These are phyloP conservation scores for Sanghuangporus sanghuang DNA, from an alignment of 1,284 basidiomycete genomes.

Conservation along the genomic window DNA sequence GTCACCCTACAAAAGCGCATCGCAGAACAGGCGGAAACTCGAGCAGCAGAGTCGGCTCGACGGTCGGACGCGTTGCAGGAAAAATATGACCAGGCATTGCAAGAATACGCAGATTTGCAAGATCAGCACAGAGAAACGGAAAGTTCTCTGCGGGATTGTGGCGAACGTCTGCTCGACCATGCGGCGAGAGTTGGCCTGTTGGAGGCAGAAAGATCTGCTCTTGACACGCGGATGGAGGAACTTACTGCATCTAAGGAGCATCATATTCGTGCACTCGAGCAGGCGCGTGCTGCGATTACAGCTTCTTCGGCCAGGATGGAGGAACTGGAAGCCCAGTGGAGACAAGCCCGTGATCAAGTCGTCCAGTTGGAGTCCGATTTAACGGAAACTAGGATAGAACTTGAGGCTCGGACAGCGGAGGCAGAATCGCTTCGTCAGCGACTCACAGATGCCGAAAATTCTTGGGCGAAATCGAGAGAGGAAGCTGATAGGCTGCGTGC, in stretches of 20 bases:
- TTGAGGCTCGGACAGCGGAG: conserved; percentile 71
- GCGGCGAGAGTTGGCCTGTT: conserved; percentile 74
- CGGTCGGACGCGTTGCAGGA: conserved; percentile 84
- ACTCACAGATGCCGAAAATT: conserved; percentile 74
- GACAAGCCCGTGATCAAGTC: conserved; percentile 64
- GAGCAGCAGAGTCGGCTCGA: conserved; percentile 74
- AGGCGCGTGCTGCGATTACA: conserved; percentile 75
- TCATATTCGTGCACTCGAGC: conserved; percentile 82
- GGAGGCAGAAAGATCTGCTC: conserved; percentile 71
- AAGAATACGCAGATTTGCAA: conserved; percentile 73
- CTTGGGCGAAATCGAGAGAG: conserved; percentile 84
- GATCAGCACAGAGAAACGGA: conserved; percentile 62
- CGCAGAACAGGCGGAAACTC: conserved; percentile 75
- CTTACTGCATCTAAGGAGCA: conserved; percentile 68
- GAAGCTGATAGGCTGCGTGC: conserved; percentile 84
- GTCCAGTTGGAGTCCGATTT: conserved; percentile 67
- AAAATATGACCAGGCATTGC: conserved; percentile 63
- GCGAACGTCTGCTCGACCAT: conserved; percentile 71
- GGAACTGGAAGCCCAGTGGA: conserved; percentile 77
- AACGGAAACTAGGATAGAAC: conserved; percentile 70
- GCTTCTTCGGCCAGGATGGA: conserved; percentile 73
- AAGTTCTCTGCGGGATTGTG: conserved; percentile 69
- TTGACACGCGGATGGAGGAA: conserved; percentile 69
- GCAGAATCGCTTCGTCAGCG: conserved; percentile 62
- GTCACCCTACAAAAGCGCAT: conserved; percentile 74